Base-by-base conservation (phyloP, 805 yeast genomes). In the Metschnikowia chrysomelidarum region DNA sequence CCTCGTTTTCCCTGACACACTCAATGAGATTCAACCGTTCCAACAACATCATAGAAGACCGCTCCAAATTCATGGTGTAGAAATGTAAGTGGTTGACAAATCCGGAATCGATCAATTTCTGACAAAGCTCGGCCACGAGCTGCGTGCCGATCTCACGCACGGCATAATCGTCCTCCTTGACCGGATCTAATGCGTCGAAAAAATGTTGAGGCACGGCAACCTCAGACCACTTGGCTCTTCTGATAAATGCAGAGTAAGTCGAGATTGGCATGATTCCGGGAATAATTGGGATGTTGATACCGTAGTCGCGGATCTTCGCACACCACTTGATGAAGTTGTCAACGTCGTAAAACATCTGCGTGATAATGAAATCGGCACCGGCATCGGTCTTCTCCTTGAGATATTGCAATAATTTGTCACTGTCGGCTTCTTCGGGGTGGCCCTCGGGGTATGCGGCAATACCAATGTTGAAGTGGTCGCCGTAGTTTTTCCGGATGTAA, bases 181-280 rank as follows among this genome's bases (percentile, higher is more conserved):
- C 76, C 10, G 91, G 87, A 32, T 83, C 88, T 51, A 93, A 71
- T 27, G 64, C 74, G 17, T 76, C 78, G 47, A 78, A 60, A 59
- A 89, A 88, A 31, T 75, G 71, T 41, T 74, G 72, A 3, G 98
- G 98, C 40, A 93, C 73, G 25, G 73, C 62, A 50, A 93, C 81
- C 53, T 85, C 83, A 41, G 95, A 87, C 98, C 98, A 93, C 36
- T 79, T 79, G 13, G 96, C 96, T 59, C 98, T 78, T 67, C 98
- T 82, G 44, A 88, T 61, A 58, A 93, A 93, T 3, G 96, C 79
- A 17, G 94, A 84, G 62, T 91, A 89, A 3, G 96, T 87, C n/a
- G 95, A 80, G 40, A 93, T 89, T 15, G 98, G 98, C 98, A 93
- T 93, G 60, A 93, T 88, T 10, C 98, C 98, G 1, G 98, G 98